A percentile compares a stretch with the other conserved stretches of the same genome.
Evolutionary conservation across 768 basidiomycete genomes (phyloP).

Genomic region (Lyophyllum decastes): DNA sequence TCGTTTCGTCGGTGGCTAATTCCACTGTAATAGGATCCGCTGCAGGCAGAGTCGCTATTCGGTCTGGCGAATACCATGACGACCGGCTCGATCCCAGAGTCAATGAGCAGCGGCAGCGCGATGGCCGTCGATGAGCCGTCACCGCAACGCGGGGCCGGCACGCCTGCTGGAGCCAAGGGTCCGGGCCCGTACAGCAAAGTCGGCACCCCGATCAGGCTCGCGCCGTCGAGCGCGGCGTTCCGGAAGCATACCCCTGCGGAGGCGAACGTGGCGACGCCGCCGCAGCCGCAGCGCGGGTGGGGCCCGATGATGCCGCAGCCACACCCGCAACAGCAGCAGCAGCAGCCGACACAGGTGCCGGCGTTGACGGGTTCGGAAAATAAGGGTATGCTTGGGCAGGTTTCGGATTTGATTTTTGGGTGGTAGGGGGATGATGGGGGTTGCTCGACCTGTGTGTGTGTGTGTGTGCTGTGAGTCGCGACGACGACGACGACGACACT

Average conservation of each 20-base stretch:
- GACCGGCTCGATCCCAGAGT: slow-evolving; percentile 18
- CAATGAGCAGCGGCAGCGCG: slow-evolving; percentile 30
- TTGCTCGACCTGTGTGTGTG: no score
- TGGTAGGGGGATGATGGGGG: slow-evolving; percentile 54
- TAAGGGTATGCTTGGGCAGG: slow-evolving; percentile 70
- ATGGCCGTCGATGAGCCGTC: slow-evolving; percentile 51
- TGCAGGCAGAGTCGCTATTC: slow-evolving; percentile 55
- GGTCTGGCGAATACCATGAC: slow-evolving; percentile 33
- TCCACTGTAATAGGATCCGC: slow-evolving; percentile 43
- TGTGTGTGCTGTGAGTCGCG: no score
- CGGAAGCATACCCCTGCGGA: slow-evolving; percentile 37
- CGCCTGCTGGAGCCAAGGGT: no score
- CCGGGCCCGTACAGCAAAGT: slow-evolving; percentile 29
- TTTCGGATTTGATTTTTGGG: slow-evolving; percentile 80
- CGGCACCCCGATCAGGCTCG: slow-evolving; percentile 73
- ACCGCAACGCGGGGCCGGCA: slow-evolving; percentile 25
- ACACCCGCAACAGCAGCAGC: no score
- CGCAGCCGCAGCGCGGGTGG: slow-evolving; percentile 23
- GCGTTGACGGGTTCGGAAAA: slow-evolving; percentile 32
- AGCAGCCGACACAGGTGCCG: slow-evolving; percentile 9
- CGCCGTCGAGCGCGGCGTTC: slow-evolving; percentile 74
- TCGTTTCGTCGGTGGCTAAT: not conserved
- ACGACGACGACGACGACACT: no score
- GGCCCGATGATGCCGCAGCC: slow-evolving; percentile 10
- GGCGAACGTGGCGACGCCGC: slow-evolving; percentile 24